Conservation (phyloP, 768 basidiomycete species). For the Antrodiella citrinella region DNA sequence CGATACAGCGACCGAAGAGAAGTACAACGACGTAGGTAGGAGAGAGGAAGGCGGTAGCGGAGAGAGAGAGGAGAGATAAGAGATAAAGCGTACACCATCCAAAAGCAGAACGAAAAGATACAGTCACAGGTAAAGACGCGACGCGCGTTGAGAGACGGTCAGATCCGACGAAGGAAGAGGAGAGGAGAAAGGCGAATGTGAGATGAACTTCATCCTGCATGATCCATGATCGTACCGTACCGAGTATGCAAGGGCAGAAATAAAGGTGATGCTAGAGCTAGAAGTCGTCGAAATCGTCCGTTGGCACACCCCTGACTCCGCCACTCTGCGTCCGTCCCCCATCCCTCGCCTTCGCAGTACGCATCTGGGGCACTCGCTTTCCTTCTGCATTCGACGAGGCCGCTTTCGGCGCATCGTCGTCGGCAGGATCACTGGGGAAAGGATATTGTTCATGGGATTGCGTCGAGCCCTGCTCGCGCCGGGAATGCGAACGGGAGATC, state of each 20-base stretch:
- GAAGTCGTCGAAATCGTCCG: conserved; percentile 26
- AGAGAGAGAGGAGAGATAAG: not conserved
- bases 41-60: not conserved
- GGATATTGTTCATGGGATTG: conserved; percentile 40
- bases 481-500: conserved; percentile 2
- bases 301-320: conserved; percentile 68
- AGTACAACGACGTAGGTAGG: not conserved
- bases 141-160: not conserved
- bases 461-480: conserved; percentile 4
- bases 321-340: conserved; percentile 82
- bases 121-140: not conserved
- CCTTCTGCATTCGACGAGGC: conserved; percentile 6
- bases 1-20: not conserved
- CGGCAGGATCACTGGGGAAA: conserved; percentile 38
- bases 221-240: not conserved
- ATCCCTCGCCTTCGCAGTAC: conserved; percentile 64
- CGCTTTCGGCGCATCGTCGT: conserved; percentile 1
- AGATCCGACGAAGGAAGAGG: not conserved
- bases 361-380: conserved; percentile 49
- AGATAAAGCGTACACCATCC: not conserved
- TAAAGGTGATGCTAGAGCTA: conserved; percentile 4
- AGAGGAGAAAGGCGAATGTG: not conserved
- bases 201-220: not conserved
- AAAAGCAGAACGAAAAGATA: not conserved
- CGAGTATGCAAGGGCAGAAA: not conserved